Conservation (phyloP, 257 asterid genomes). For the Rubia yunnanensis region DNA sequence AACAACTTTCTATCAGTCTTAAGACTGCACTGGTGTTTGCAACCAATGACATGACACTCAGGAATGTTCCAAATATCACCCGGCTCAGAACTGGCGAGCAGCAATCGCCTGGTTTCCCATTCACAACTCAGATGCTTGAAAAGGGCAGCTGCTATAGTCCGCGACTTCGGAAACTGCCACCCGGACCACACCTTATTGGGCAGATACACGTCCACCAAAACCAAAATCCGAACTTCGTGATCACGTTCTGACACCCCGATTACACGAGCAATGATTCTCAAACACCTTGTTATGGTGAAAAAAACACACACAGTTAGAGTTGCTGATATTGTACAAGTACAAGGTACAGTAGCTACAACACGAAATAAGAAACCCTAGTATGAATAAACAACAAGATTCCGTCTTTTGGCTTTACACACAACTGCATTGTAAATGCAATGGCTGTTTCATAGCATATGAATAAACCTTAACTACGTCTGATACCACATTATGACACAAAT, state of each 20-base stretch:
- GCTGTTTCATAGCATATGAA: too few species aligned
- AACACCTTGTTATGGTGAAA: slow-evolving; percentile 19
- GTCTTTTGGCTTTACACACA: too few species aligned
- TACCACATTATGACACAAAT: too few species aligned
- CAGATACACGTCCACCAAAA: slow-evolving; percentile 77
- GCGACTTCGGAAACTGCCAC: slow-evolving; percentile 80
- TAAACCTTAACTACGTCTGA: too few species aligned
- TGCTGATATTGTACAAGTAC: too few species aligned
- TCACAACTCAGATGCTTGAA: slow-evolving; percentile 86
- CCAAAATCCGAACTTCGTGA: slow-evolving; percentile 47
- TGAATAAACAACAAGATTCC: not conserved
- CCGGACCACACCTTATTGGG: slow-evolving; percentile 66
- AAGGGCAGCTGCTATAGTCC: slow-evolving; percentile 51
- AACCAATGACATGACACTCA: slow-evolving; percentile 76
- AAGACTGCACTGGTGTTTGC: slow-evolving; percentile 47
- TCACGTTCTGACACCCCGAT: slow-evolving; percentile 22
- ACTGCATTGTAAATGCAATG: too few species aligned
- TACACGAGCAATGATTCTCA: slow-evolving; percentile 47
- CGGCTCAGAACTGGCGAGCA: slow-evolving; percentile 31
- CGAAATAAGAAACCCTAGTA: not conserved
- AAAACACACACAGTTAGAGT: not conserved
- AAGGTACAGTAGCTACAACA: not conserved
- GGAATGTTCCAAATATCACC: slow-evolving; percentile 52
- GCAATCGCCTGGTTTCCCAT: slow-evolving; percentile 68
- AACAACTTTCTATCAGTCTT: slow-evolving; percentile 56